Evolutionary conservation across 2,329 filamentous ascomycete species (phyloP).

Genomic region (Colletotrichum tanaceti): DNA sequence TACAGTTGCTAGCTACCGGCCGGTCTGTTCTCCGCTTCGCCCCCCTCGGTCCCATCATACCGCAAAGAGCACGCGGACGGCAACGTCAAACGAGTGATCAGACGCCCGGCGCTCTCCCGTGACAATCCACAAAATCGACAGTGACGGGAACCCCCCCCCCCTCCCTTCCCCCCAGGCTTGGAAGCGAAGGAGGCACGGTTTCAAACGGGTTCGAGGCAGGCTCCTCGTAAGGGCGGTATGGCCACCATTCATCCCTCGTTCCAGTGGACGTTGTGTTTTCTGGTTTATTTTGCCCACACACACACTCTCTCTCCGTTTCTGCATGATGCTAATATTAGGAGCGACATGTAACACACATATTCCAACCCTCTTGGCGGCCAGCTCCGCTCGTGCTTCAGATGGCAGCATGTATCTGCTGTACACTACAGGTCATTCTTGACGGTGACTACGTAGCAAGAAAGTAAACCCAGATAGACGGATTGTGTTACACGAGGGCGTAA

Average conservation of each 20-base stretch:
- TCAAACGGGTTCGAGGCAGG: constrained; percentile 38
- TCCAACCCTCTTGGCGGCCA: not conserved
- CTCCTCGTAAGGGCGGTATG: constrained; percentile 28
- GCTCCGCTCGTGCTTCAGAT: constrained; percentile 14
- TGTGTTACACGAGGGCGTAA: constrained; percentile 1
- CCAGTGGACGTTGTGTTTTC: not conserved
- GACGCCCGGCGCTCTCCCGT: constrained; percentile 36
- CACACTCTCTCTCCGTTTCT: no score
- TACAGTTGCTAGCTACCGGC: not conserved
- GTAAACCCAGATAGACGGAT: constrained; percentile 7
- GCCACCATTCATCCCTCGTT: not conserved
- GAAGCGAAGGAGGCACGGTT: constrained; percentile 17
- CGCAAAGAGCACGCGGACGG: constrained; percentile 1
- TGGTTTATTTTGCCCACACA: no score
- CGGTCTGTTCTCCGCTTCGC: constrained; percentile 27
- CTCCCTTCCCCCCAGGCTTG: not conserved
- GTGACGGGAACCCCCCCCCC: no score
- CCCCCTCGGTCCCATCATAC: constrained; percentile 12
- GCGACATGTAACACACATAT: not conserved
- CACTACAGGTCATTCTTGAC: not conserved
- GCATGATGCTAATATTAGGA: constrained; percentile 15
- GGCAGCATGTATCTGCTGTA: constrained; percentile 12
- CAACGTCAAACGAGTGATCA: constrained; percentile 28
- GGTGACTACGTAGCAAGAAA: constrained; percentile 17
- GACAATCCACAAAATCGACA: constrained; percentile 10